phyloP scores from a whole-genome alignment of 2,329 filamentous ascomycete species.

The Aureobasidium namibiae region DNA sequence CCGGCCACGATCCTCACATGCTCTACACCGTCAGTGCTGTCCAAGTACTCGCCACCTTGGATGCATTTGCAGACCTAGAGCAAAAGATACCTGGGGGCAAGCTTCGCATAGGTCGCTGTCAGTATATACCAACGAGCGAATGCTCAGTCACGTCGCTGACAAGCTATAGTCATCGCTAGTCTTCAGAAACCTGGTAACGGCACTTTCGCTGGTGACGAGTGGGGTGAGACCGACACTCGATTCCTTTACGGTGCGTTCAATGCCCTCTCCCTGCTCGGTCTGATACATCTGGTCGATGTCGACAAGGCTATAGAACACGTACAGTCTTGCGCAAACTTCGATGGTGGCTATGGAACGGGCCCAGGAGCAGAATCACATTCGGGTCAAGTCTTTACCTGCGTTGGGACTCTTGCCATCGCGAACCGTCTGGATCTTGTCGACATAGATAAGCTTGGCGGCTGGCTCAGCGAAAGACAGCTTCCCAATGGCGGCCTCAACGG shows the following conservation, averaged over 20 bases:
- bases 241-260: conserved; percentile 90
- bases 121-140: conserved; percentile 27
- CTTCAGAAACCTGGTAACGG: conserved; percentile 76
- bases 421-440: conserved; percentile 74
- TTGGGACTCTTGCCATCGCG: conserved; percentile 78
- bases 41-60: conserved; percentile 80
- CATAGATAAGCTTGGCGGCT: conserved; percentile 67
- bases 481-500: conserved; percentile 85
- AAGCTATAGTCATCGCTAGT: conserved; percentile 58
- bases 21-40: conserved; percentile 92
- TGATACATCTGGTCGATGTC: conserved; percentile 67
- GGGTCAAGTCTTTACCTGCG: conserved; percentile 91
- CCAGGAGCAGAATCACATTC: conserved; percentile 92
- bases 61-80: conserved; percentile 79
- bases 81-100: conserved; percentile 57
- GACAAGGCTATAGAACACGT: conserved; percentile 73
- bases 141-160: neutral
- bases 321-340: conserved; percentile 78
- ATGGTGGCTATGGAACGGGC: conserved; percentile 83
- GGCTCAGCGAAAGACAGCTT: conserved; percentile 89
- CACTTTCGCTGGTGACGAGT: conserved; percentile 88
- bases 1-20: conserved; percentile 92
- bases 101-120: conserved; percentile 70
- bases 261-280: conserved; percentile 72
- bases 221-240: conserved; percentile 91